phyloP scores from a whole-genome alignment of 2,329 filamentous ascomycete genomes.

The Alternaria conjuncta region DNA sequence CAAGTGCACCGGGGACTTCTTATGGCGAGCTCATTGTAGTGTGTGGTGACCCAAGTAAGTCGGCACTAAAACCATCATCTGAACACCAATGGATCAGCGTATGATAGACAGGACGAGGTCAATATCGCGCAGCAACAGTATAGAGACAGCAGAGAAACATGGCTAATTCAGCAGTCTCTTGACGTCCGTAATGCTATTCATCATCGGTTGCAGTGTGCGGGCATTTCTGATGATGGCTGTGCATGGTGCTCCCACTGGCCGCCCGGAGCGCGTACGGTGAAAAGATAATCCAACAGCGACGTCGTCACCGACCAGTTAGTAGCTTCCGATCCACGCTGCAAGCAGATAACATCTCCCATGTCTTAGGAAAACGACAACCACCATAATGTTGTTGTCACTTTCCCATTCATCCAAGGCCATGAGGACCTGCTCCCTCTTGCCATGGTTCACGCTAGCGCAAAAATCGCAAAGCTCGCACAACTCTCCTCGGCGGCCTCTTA shows the following conservation, averaged over 20 bases:
- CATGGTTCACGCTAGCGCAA: slow-evolving; percentile 40
- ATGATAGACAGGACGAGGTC: background rate
- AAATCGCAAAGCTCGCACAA: slow-evolving; percentile 42
- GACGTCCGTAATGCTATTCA: too few relatives aligned
- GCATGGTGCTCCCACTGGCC: slow-evolving; percentile 22
- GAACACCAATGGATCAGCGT: background rate
- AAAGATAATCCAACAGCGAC: slow-evolving; percentile 41
- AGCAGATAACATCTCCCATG: slow-evolving; percentile 4
- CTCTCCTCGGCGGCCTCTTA: slow-evolving; percentile 32
- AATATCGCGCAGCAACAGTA: background rate
- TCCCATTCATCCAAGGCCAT: slow-evolving; percentile 2
- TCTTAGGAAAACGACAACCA: slow-evolving; percentile 10
- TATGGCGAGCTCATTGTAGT: background rate
- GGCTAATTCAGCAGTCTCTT: background rate
- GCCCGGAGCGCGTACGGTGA: slow-evolving; percentile 27
- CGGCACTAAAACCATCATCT: background rate
- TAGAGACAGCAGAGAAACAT: background rate
- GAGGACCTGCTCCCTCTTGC: slow-evolving; percentile 13
- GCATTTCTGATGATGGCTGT: slow-evolving; percentile 18
- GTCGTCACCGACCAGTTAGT: slow-evolving; percentile 14
- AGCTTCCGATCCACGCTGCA: slow-evolving; percentile 17
- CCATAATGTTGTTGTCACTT: slow-evolving; percentile 21
- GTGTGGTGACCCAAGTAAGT: background rate
- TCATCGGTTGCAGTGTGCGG: background rate
- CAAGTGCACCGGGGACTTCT: background rate